Base-by-base conservation (phyloP, 2,329 filamentous ascomycete species). In the Ophiosphaerella herpotricha region DNA sequence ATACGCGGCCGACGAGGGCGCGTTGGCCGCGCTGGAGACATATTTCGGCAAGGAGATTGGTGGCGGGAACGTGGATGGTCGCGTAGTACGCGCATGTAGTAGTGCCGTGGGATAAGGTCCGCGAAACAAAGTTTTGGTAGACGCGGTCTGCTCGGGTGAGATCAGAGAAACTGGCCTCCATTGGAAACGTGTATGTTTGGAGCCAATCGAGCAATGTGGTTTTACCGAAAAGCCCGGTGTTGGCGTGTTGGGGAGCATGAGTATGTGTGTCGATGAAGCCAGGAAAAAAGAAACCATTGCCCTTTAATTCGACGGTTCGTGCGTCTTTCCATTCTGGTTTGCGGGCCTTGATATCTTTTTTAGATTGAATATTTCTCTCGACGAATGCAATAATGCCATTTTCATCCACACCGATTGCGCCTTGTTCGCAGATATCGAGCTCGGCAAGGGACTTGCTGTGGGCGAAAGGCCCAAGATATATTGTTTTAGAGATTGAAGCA, bases 11-110 rank as follows among this genome's bases (percentile, higher is more conserved):
- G 35, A 99, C 84, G 58, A 97, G 89, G 6, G 94, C 94, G 45
- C 94, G 82, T 75, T 99, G 94, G 38, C 94, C 94, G 23, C 84
- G 77, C 0, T 76, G 70, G n/a, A 90, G 80, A 66, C 93, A 97
- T 14, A 97, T 83, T 57, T 90, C 85, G 0, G 92, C 89, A 5
- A 99, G 86, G 7, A 96, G 82, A 69, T 96, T 97, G n/a, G 94
- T 99, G 1, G 91, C 85, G 1, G 84, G 80, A 1, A 96, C 89
- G 70, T 96, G 87, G 55, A 91, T 85, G 23, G 94, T 97, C 50
- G 93, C 93, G 72, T 89, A 97, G 80, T 97, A 97, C n/a, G 90
- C 85, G 5, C 91, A 91, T 9, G 90, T 94, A 0, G 94, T 99
- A 8, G 94, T 99, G 55, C 94, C 94, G 69, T 97, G 86, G 18